Evolutionary conservation across 768 basidiomycete species (phyloP).

Genomic region (Vararia minispora): DNA sequence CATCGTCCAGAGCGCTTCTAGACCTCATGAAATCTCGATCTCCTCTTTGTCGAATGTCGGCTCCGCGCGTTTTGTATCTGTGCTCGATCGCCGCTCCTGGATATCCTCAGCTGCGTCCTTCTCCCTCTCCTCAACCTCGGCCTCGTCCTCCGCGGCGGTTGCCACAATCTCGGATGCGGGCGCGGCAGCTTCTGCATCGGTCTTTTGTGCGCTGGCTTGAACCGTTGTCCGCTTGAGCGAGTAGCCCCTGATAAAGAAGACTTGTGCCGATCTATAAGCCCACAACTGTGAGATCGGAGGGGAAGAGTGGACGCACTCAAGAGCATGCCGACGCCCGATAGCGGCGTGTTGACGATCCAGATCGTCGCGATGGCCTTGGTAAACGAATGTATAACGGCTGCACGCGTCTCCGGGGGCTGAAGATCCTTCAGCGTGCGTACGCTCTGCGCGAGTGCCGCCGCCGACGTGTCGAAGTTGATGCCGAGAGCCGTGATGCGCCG

Average conservation of each 20-base stretch:
- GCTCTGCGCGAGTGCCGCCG: constrained; percentile 17
- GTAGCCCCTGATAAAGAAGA: constrained; percentile 25
- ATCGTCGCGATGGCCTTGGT: constrained; percentile 26
- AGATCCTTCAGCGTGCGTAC: constrained; percentile 17
- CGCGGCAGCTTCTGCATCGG: constrained; percentile 14
- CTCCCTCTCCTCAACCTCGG: constrained; percentile 3
- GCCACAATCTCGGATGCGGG: too few species aligned
- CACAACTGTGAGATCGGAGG: background rate
- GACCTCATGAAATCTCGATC: too few species aligned
- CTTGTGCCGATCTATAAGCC: constrained; percentile 8
- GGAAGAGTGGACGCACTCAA: constrained; percentile 14
- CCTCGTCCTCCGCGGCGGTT: background rate
- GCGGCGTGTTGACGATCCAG: constrained; percentile 27
- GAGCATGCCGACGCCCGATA: constrained; percentile 22
- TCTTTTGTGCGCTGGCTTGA: constrained; percentile 10
- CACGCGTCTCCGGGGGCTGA: constrained; percentile 21
- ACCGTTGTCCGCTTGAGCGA: constrained; percentile 21
- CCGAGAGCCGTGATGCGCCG: constrained; percentile 12
- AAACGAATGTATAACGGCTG: constrained; percentile 25
- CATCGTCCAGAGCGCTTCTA: too few species aligned
- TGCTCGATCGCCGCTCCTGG: background rate
- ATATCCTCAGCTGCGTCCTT: background rate
- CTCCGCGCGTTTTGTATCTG: background rate
- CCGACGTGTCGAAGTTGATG: constrained; percentile 11
- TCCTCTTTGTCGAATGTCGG: background rate